Evolutionary conservation across 495 filamentous ascomycete species (phyloP), one percentile per base, ranked within the genome.

Genomic region (Pyronema domesticum): DNA sequence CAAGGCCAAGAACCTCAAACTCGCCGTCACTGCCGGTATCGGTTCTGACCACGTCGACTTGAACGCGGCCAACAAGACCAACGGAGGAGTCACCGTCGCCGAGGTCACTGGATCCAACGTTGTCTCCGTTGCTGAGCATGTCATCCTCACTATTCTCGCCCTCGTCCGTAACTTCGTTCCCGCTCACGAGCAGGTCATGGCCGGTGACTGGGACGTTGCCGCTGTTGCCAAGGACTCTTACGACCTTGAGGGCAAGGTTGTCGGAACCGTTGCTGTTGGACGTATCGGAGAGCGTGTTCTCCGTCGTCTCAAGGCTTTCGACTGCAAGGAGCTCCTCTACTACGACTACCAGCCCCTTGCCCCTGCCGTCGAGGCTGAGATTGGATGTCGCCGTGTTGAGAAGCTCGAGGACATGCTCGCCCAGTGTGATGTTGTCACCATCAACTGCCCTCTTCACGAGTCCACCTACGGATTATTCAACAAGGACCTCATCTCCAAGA

Each of bases 401-500:
- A 74, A 66, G 63, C 80, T 98, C 60, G 89, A 95, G 76, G 91
- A 98, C 71, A 83, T 98, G 80, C 72, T 98, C 54, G 76, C 77
- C 53, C 87, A 95, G 77, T 95, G 88, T 71, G 91, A 98, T 61
- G 84, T 98, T 42, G n/a, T n/a, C n/a, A n/a, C n/a, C n/a, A n/a
- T n/a, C n/a, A n/a, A n/a, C n/a, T n/a, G n/a, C n/a, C n/a, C n/a
- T n/a, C n/a, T n/a, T n/a, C n/a, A n/a, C n/a, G n/a, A n/a, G n/a
- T n/a, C n/a, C n/a, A n/a, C n/a, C n/a, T n/a, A n/a, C n/a, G n/a
- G n/a, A n/a, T n/a, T n/a, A n/a, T n/a, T n/a, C n/a, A n/a, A n/a
- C n/a, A 96, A 96, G 83, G 86, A 95, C n/a, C 77, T 98, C 57
- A 94, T 98, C 64, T 77, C 82, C 64, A 95, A 95, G 84, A 98